Evolutionary conservation across 306 rosid species (phyloP), one percentile per base, ranked within the genome.

Genomic region (Rosa multiflora): DNA sequence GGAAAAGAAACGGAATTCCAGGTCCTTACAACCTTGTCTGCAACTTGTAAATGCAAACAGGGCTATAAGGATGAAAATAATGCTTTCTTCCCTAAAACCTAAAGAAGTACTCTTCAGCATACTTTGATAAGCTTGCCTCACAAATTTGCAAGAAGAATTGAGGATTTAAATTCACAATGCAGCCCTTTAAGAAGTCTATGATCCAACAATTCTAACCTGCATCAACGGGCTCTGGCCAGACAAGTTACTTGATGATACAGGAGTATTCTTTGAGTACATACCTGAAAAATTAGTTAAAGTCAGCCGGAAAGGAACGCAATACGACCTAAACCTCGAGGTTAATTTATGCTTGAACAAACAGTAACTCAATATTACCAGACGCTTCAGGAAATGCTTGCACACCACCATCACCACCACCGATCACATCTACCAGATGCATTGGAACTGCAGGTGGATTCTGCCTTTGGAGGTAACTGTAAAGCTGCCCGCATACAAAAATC

Each of bases 371-470:
- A 72, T 80, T 90, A 86, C 79, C 87, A 21, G 97, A 82, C 7
- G 87, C 44, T 80, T 94, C 98, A 67, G 90, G 64, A 83, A 84
- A 88, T 82, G 83, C 79, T 73, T 89, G 95, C 69, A 80, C 74
- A 56, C 84, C 74, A 56, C 84, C 84, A 79, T 94, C 97, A 77
- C 87, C 89, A 40, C 75, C 81, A 77, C 83, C 23, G 62, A 91
- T 85, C 73, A 90, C 97, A 76, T 94, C 95, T 15, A 86, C 88
- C 84, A 94, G 88, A 91, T 94, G 99, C 89, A 85, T 62, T 5
- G 97, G 99, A 87, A 93, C 95, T 9, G 95, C 76, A 73, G 90
- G 87, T 40, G 97, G 82, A 58, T 84, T 84, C 68, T 90, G 98
- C 86, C 97, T 91, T 78, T 21, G 29, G 86, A 56, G 97, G 90